These are phyloP conservation scores for Blakeslea trispora DNA, from an alignment of 371 early-diverging fungal species.

Conservation along the genomic window DNA sequence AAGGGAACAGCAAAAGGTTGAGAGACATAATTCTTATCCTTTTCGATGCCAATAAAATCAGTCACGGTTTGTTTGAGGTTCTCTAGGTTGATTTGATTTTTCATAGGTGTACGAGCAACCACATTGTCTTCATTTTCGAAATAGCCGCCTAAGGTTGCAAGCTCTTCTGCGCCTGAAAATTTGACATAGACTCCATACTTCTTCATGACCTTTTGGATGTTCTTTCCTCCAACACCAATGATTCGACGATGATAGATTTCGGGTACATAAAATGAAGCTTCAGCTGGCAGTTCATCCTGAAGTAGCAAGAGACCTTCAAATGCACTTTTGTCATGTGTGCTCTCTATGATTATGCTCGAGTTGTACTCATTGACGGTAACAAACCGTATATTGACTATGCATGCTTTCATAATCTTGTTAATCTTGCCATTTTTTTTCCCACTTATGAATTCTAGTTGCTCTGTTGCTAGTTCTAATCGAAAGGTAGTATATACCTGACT, in stretches of 20 bases:
- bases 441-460: conserved; percentile 83
- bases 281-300: conserved; percentile 81
- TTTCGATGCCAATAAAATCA: conserved; percentile 54
- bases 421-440: conserved; percentile 89
- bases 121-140: conserved; percentile 78
- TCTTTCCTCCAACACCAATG: conserved; percentile 92
- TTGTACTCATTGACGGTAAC: conserved; percentile 61
- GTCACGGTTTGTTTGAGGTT: conserved; percentile 67
- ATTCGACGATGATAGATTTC: conserved; percentile 88
- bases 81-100: conserved; percentile 68
- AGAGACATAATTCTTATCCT: conserved; percentile 44
- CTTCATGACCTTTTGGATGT: conserved; percentile 92
- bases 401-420: conserved; percentile 73
- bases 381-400: conserved; percentile 54
- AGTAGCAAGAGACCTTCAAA: conserved; percentile 67
- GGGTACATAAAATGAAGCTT: conserved; percentile 81
- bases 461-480: conserved; percentile 66
- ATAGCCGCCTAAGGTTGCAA: conserved; percentile 70
- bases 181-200: conserved; percentile 93
- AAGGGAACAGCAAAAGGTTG: conserved; percentile 33
- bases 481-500: conserved; percentile 43
- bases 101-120: conserved; percentile 79
- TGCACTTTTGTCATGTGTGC: conserved; percentile 47
- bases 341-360: conserved; percentile 68
- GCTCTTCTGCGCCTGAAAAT: conserved; percentile 80